Conservation (phyloP, 441 rosid genomes). For the Syzygium malaccense region DNA sequence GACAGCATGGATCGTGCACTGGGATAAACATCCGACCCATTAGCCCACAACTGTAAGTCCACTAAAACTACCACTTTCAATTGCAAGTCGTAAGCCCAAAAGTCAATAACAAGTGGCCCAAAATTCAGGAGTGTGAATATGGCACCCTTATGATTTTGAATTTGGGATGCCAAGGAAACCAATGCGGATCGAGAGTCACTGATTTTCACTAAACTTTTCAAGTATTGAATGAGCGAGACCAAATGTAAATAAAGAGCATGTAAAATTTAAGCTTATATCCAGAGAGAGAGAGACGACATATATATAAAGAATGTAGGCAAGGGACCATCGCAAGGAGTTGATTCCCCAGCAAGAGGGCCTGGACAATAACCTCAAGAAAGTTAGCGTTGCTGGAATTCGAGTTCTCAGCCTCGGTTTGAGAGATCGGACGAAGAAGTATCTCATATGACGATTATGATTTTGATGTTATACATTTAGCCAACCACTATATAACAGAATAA, state of each 20-base stretch:
- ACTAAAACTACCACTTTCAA: background rate
- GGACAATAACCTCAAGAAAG: background rate
- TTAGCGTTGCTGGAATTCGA: background rate
- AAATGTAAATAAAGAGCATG: too few relatives aligned
- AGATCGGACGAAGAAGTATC: background rate
- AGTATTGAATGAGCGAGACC: background rate
- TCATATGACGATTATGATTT: background rate
- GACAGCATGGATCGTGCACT: background rate
- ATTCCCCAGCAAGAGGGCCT: background rate
- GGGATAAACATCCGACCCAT: background rate
- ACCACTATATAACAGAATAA: background rate
- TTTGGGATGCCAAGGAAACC: background rate
- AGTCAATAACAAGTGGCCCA: background rate
- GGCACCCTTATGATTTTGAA: background rate
- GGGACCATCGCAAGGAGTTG: background rate
- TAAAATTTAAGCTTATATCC: background rate
- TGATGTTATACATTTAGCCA: background rate
- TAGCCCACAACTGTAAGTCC: background rate
- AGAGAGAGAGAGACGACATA: background rate
- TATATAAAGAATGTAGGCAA: background rate
- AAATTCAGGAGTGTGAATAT: background rate
- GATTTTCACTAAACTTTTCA: background rate
- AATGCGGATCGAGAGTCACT: background rate
- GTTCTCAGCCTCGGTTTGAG: background rate
- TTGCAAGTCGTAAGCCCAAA: background rate